Conservation (phyloP, 257 asterid species). For the Rhazya stricta region DNA sequence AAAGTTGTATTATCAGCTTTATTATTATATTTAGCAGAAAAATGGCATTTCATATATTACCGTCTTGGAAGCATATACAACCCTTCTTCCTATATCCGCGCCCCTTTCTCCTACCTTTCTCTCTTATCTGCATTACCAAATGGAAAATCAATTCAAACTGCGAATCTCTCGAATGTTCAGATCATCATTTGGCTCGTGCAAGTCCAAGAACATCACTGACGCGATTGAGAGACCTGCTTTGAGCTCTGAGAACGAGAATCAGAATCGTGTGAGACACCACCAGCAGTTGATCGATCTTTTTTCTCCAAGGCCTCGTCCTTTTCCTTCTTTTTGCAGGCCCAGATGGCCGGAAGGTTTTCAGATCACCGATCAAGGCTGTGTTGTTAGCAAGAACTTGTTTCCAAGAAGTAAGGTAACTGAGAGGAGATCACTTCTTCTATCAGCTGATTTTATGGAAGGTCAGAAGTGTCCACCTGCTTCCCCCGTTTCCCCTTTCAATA, state of each 20-base stretch:
- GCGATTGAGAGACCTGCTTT: conserved; percentile 21
- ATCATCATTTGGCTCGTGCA: conserved; percentile 44
- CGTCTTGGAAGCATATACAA: background rate
- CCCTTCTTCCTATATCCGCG: background rate
- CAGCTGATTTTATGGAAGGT: conserved; percentile 24
- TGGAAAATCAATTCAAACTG: conserved; percentile 40
- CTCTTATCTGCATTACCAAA: conserved; percentile 3
- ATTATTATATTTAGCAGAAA: background rate
- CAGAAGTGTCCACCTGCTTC: conserved; percentile 53
- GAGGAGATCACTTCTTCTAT: conserved; percentile 14
- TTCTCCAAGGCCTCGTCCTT: conserved; percentile 25
- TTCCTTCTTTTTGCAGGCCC: conserved; percentile 21
- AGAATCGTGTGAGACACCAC: conserved; percentile 10
- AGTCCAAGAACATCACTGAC: conserved; percentile 37
- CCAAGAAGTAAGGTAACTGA: conserved; percentile 9
- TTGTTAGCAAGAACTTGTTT: background rate
- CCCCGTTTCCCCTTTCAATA: conserved; percentile 36
- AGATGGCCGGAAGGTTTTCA: conserved; percentile 13
- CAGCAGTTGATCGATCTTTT: conserved; percentile 28
- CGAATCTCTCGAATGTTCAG: conserved; percentile 40
- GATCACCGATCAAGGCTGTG: background rate
- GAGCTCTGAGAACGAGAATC: conserved; percentile 6
- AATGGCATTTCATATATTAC: background rate
- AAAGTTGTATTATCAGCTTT: background rate
- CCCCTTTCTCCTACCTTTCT: background rate